Conservation (phyloP, 805 yeast genomes). For the Jamesozyma rosinii region DNA sequence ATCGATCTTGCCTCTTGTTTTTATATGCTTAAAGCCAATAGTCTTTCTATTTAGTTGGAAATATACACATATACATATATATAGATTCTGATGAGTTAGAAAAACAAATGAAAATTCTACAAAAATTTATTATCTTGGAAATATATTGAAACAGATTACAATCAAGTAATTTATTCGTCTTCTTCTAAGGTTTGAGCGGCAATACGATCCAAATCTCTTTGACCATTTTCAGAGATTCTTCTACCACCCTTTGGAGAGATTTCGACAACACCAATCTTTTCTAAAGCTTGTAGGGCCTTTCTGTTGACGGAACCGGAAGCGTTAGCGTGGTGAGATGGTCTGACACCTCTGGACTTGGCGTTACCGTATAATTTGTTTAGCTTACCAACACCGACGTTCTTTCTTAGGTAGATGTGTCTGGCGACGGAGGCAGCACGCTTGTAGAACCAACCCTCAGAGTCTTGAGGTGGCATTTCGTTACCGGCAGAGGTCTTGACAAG, state of each 20-base stretch:
- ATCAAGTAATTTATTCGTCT: slow-evolving; percentile 43
- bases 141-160: neutral
- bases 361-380: slow-evolving; percentile 98
- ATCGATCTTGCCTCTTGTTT: too few relatives aligned
- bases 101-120: neutral
- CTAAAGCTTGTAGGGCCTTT: slow-evolving; percentile 92
- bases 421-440: slow-evolving; percentile 99
- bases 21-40: neutral
- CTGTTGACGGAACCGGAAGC: slow-evolving; percentile 99
- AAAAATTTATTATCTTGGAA: neutral
- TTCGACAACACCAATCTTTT: slow-evolving; percentile 94
- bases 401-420: slow-evolving; percentile 99
- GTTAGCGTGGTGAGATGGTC: slow-evolving; percentile 96
- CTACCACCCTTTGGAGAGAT: slow-evolving; percentile 96
- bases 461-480: slow-evolving; percentile 99
- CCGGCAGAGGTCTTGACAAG: slow-evolving; percentile 97
- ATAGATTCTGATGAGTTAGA: neutral
- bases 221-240: slow-evolving; percentile 97
- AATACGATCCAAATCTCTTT: slow-evolving; percentile 99
- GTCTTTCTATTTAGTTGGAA: too few relatives aligned
- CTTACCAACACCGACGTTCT: slow-evolving; percentile 97
- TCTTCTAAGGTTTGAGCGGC: slow-evolving; percentile 95
- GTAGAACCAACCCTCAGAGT: slow-evolving; percentile 98
- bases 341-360: slow-evolving; percentile 96
- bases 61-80: too few relatives aligned